These are phyloP conservation scores for Salix viminalis DNA, from an alignment of 345 rosid genomes.

Conservation along the genomic window DNA sequence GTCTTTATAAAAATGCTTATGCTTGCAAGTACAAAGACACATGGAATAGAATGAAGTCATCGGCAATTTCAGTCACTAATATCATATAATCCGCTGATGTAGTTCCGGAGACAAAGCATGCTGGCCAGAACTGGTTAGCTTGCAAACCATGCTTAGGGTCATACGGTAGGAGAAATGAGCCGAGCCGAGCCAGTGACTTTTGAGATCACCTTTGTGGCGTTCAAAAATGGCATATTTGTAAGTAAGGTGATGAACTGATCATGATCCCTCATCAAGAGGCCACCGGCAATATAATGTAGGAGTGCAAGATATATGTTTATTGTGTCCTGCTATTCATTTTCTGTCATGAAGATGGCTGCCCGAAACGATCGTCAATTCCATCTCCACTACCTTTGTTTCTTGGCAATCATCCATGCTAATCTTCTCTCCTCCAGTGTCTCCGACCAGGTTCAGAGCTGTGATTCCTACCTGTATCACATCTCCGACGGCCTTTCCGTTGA, in stretches of 20 bases:
- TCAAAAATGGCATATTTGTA: not conserved
- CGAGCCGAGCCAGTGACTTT: not conserved
- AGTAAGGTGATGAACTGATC: too few relatives aligned
- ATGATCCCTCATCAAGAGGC: not conserved
- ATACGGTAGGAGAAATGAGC: not conserved
- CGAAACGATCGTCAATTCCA: not conserved
- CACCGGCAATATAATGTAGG: not conserved
- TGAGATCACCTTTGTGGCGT: not conserved
- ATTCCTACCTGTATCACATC: slow-evolving; percentile 29
- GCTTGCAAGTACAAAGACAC: not conserved
- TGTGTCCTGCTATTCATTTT: not conserved
- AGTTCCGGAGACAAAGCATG: not conserved
- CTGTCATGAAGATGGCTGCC: not conserved
- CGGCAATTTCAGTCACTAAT: not conserved
- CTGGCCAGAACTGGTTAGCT: not conserved
- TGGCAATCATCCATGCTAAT: not conserved
- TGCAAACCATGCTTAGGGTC: not conserved
- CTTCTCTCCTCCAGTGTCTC: not conserved
- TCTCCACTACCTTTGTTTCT: not conserved
- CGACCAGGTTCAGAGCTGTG: slow-evolving; percentile 10
- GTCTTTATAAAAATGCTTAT: slow-evolving; percentile 2
- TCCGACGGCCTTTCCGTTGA: slow-evolving; percentile 15
- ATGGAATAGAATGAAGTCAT: not conserved
- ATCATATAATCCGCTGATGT: not conserved
- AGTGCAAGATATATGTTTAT: not conserved